Percentiles rank a stretch among this genome's conserved stretches.
Evolutionary conservation across 1,284 basidiomycete genomes (phyloP).

Genomic region (Moesziomyces antarcticus): DNA sequence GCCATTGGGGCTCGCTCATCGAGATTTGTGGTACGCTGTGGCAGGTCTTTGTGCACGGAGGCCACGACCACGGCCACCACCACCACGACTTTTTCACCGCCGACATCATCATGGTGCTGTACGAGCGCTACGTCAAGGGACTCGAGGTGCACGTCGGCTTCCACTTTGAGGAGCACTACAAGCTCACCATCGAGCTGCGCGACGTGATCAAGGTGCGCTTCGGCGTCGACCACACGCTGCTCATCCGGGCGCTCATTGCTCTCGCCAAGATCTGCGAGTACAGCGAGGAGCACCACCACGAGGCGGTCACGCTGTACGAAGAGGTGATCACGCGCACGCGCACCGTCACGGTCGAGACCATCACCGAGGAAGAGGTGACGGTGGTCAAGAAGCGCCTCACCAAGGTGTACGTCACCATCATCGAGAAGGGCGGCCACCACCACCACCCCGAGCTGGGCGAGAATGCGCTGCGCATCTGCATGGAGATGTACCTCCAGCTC

Average conservation of each 20-base stretch:
- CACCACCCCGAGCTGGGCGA: slow-evolving; percentile 8
- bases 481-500: slow-evolving; percentile 9
- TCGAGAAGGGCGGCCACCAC: slow-evolving; percentile 8
- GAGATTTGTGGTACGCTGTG: slow-evolving; percentile 4
- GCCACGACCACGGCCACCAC: slow-evolving; percentile 4
- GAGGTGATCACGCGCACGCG: slow-evolving; percentile 7
- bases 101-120: slow-evolving; percentile 9
- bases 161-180: slow-evolving; percentile 12
- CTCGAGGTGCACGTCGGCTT: slow-evolving; percentile 8
- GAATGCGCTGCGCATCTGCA: slow-evolving; percentile 6
- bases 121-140: slow-evolving; percentile 6
- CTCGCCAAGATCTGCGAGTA: slow-evolving; percentile 9
- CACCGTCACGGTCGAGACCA: slow-evolving; percentile 6
- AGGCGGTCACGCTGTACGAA: slow-evolving; percentile 12
- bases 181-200: slow-evolving; percentile 8
- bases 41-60: slow-evolving; percentile 3
- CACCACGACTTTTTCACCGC: slow-evolving; percentile 8
- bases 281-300: slow-evolving; percentile 12
- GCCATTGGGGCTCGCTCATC: slow-evolving; percentile 4
- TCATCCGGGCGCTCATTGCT: slow-evolving; percentile 5
- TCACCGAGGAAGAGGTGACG: slow-evolving; percentile 10
- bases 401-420: slow-evolving; percentile 13
- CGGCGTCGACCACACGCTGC: slow-evolving; percentile 7
- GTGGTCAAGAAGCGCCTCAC: slow-evolving; percentile 12
- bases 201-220: slow-evolving; percentile 3